Base-by-base conservation (phyloP, 2,329 filamentous ascomycete species). In the Ceratocystis diversiconidia region DNA sequence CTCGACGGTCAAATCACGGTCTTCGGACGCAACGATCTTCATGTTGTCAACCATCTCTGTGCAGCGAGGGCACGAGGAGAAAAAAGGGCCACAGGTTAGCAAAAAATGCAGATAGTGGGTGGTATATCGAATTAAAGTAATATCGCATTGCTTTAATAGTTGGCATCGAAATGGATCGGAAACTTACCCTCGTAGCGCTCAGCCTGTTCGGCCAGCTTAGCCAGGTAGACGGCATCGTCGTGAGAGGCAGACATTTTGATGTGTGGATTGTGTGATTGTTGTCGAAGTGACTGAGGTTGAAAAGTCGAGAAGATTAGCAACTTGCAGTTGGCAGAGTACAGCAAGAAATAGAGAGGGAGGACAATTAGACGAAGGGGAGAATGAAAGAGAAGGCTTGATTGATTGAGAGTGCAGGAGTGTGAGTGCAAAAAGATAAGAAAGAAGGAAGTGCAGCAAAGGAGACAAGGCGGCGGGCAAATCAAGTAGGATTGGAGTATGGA, bases 21-120 rank as follows among this genome's bases (percentile, higher is more conserved):
- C 85, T 76, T 92, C 90, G 72, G 89, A 92, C 74, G 92, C 92
- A 74, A 96, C 92, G 72, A 89, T 86, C 87, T 96, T 97, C 92
- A 97, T 97, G 86, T 96, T 96, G 84, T 96, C 91, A 72, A 97
- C 92, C 92, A 97, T 96, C 81, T 96, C 92, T 96, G 79, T 67
- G 70, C 61, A 32, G 3, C 3, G 41, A 32, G 22, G 48, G 2
- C 48, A 52, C 7, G 19, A 52, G 19, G 5, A 52, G 19, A 28
- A 52, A 52, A 25, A 52, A 15, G 19, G 22, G 25, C n/a, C 43
- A 65, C 5, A 22, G n/a, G 60, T 67, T 65, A 67, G 66, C 41
- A 63, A 22, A 60, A 61, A 25, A 12, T 32, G 7, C n/a, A 15
- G 12, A 52, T 36, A 17, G 61, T 68, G 48, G 66, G 25, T 32